phyloP scores from a whole-genome alignment of 495 filamentous ascomycete genomes.

The Patellaria atrata region DNA sequence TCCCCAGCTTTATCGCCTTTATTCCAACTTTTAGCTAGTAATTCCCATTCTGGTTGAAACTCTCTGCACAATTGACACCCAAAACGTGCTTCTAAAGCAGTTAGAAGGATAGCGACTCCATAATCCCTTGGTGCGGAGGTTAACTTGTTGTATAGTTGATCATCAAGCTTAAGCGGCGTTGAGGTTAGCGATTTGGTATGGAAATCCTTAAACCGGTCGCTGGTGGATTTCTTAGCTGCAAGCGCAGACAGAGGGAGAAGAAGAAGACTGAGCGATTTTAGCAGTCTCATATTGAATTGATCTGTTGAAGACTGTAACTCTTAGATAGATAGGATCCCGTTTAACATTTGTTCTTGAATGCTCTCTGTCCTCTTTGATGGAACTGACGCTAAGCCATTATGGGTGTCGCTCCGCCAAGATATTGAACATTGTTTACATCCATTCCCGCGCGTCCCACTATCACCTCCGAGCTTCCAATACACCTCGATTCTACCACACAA shows the following conservation, averaged over 20 bases:
- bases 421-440: too few relatives aligned
- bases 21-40: slow-evolving; percentile 76
- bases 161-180: slow-evolving; percentile 58
- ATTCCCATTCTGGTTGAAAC: slow-evolving; percentile 88
- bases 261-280: slow-evolving; percentile 36
- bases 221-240: slow-evolving; percentile 41
- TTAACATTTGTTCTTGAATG: too few relatives aligned
- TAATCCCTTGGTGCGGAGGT: slow-evolving; percentile 71
- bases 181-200: slow-evolving; percentile 50
- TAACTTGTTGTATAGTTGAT: slow-evolving; percentile 57
- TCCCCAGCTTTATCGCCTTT: slow-evolving; percentile 61
- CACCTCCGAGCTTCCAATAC: too few relatives aligned
- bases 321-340: too few relatives aligned
- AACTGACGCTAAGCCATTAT: too few relatives aligned
- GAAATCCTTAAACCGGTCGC: slow-evolving; percentile 50
- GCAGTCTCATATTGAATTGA: slow-evolving; percentile 28
- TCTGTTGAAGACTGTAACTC: too few relatives aligned
- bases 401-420: too few relatives aligned
- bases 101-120: slow-evolving; percentile 67
- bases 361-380: too few relatives aligned
- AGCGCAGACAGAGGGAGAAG: slow-evolving; percentile 39
- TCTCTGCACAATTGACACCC: slow-evolving; percentile 78
- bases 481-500: too few relatives aligned
- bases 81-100: slow-evolving; percentile 71
- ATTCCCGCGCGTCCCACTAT: too few relatives aligned